phyloP scores from a whole-genome alignment of 2,329 filamentous ascomycete genomes.

The Apiospora pterosperma region DNA sequence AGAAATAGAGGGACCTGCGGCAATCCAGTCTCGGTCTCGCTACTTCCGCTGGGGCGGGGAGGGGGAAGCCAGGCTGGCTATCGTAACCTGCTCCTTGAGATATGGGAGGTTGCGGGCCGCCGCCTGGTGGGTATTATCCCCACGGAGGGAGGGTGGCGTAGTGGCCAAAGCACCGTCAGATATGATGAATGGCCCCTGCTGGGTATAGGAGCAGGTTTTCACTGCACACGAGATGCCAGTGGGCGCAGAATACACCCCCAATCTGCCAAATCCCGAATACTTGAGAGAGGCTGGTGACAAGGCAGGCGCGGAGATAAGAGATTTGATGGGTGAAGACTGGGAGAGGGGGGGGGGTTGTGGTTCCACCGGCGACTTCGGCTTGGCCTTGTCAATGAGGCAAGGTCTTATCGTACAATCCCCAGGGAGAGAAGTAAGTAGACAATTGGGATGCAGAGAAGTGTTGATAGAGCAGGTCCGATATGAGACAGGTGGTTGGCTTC shows the following conservation, averaged over 20 bases:
- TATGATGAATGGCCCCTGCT: not conserved
- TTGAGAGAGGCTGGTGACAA: not conserved
- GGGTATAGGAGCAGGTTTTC: not conserved
- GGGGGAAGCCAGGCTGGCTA: not conserved
- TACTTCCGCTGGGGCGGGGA: constrained; percentile 8
- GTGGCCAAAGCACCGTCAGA: not conserved
- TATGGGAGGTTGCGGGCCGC: not conserved
- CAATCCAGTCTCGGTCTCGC: not conserved
- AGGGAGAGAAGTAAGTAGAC: not conserved
- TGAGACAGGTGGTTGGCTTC: not conserved
- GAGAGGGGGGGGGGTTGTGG: not conserved
- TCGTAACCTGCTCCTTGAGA: not conserved
- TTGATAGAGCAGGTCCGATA: not conserved
- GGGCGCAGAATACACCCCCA: not conserved
- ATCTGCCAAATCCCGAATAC: not conserved
- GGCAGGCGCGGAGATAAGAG: not conserved
- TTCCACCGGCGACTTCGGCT: not conserved
- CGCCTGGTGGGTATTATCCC: constrained; percentile 1
- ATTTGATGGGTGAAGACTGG: not conserved
- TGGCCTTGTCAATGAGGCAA: not conserved
- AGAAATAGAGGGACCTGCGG: constrained; percentile 21
- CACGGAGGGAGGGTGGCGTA: constrained; percentile 4
- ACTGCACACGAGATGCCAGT: not conserved
- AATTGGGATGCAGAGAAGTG: not conserved
- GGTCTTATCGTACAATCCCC: not conserved